phyloP scores from a whole-genome alignment of 768 basidiomycete genomes.

The Pleurotus salmoneostramineus region DNA sequence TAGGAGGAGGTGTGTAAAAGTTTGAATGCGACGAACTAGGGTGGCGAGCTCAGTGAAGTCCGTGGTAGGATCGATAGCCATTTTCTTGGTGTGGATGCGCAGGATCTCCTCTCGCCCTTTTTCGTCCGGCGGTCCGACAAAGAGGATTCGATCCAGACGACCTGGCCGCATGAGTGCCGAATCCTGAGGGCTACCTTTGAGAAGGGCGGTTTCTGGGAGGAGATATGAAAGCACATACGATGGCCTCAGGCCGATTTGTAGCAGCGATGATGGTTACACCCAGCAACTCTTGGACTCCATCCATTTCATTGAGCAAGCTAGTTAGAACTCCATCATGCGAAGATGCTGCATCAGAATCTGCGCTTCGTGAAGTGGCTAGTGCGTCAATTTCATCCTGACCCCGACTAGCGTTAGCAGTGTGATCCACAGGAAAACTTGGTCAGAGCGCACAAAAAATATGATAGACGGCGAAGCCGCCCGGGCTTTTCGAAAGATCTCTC shows the following conservation, averaged over 20 bases:
- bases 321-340: slow-evolving; percentile 89
- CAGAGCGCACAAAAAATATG: slow-evolving; percentile 81
- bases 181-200: slow-evolving; percentile 50
- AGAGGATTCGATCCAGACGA: slow-evolving; percentile 88
- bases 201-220: neutral
- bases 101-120: slow-evolving; percentile 82
- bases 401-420: neutral
- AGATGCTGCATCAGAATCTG: slow-evolving; percentile 47
- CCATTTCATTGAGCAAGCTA: slow-evolving; percentile 95
- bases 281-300: slow-evolving; percentile 90
- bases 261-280: slow-evolving; percentile 97
- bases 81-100: slow-evolving; percentile 66
- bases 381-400: slow-evolving; percentile 95
- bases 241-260: slow-evolving; percentile 92
- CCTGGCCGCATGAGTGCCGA: slow-evolving; percentile 94
- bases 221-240: slow-evolving; percentile 45
- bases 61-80: slow-evolving; percentile 75
- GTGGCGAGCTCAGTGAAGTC: slow-evolving; percentile 64
- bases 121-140: slow-evolving; percentile 89
- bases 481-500: slow-evolving; percentile 95
- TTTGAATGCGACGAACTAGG: slow-evolving; percentile 45
- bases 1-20: neutral
- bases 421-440: neutral
- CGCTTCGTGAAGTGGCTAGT: slow-evolving; percentile 73
- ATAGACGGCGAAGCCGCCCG: slow-evolving; percentile 93